Conservation (phyloP, 2,329 filamentous ascomycete species). For the Ophiostoma sp. region DNA sequence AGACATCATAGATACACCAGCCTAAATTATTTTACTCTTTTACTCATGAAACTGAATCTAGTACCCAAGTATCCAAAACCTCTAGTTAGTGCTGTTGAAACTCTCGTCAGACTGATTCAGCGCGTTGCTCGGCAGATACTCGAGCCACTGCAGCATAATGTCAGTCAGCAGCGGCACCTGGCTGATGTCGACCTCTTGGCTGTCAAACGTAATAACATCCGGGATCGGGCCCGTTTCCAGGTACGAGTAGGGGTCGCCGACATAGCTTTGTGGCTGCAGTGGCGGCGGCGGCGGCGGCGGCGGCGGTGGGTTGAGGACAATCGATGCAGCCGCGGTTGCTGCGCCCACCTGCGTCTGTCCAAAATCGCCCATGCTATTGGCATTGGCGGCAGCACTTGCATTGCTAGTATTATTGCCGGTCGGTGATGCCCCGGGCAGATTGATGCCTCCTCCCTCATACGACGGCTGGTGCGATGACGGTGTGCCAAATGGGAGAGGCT, state of each 20-base stretch:
- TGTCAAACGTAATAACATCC: conserved; percentile 64
- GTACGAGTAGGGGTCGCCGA: conserved; percentile 31
- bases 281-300: not conserved
- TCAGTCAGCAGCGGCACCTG: conserved; percentile 55
- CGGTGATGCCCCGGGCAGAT: not conserved
- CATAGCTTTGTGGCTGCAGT: conserved; percentile 19
- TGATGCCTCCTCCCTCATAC: not conserved
- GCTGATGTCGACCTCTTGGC: conserved; percentile 71
- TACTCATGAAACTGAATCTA: not conserved
- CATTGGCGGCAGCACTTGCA: too few species aligned
- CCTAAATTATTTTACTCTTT: not conserved
- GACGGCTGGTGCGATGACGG: not conserved
- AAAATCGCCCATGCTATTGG: not conserved
- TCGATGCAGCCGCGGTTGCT: not conserved
- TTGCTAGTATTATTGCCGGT: not conserved
- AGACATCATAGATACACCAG: conserved; percentile 2
- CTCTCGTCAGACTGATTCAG: conserved; percentile 48
- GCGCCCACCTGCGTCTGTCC: not conserved
- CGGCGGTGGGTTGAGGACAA: not conserved
- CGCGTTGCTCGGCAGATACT: conserved; percentile 65
- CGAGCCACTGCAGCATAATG: conserved; percentile 66
- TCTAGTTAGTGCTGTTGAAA: not conserved
- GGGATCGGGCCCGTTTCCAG: conserved; percentile 36
- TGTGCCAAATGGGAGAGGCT: conserved; percentile 23
- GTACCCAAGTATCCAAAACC: not conserved